Conservation (phyloP, 257 asterid species). For the Solanum habrochaites region DNA sequence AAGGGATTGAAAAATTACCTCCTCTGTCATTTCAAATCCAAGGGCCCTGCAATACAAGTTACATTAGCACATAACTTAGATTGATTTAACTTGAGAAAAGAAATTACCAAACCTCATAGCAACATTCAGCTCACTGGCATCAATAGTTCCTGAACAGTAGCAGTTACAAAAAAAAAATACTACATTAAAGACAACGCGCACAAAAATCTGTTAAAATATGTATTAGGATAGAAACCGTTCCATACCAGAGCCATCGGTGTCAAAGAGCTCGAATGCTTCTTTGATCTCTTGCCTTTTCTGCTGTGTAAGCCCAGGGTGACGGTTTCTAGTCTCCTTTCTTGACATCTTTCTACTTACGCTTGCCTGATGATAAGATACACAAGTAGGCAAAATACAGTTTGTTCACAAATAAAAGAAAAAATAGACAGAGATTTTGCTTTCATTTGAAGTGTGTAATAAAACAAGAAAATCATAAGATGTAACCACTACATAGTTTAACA, state of each 20-base stretch:
- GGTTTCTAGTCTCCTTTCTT: conserved; percentile 57
- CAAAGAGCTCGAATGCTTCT: conserved; percentile 86
- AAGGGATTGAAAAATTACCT: conserved; percentile 35
- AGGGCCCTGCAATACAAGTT: conserved; percentile 65
- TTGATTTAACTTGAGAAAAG: neutral
- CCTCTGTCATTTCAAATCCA: conserved; percentile 92
- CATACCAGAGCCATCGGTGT: conserved; percentile 87
- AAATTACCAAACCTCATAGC: conserved; percentile 67
- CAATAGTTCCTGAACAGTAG: conserved; percentile 60
- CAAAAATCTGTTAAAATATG: neutral
- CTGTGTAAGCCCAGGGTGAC: conserved; percentile 60
- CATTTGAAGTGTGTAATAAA: neutral
- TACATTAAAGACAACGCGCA: neutral
- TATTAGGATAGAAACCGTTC: neutral
- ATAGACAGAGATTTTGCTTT: neutral
- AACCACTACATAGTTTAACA: neutral
- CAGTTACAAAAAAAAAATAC: neutral
- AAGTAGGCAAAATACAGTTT: neutral
- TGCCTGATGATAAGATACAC: conserved; percentile 22
- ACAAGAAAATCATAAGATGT: neutral
- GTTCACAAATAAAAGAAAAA: neutral
- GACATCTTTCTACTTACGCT: conserved; percentile 35
- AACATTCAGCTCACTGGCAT: conserved; percentile 86
- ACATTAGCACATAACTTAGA: neutral
- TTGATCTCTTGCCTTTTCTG: conserved; percentile 86